Evolutionary conservation across 495 filamentous ascomycete genomes (phyloP), one percentile per base, ranked within the genome.

Genomic region (Hypoxylon subgilvum): DNA sequence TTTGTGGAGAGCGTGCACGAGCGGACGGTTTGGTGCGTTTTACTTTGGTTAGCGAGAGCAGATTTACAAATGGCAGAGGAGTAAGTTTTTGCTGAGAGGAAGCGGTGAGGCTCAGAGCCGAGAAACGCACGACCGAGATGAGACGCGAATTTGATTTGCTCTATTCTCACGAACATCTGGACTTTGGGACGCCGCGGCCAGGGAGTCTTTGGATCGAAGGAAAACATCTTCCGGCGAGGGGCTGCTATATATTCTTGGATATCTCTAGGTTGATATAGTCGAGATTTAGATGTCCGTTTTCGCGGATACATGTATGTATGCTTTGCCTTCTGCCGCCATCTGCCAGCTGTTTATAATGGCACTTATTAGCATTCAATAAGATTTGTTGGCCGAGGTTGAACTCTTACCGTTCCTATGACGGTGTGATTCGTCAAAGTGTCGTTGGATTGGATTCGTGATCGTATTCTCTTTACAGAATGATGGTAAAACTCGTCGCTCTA

Each of bases 71-170:
- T 35, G 3, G 48, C 47, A 9, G 40, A 19, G 48, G 40, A 34
- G 22, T 13, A 14, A 52, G 4, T 13, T 22, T 51, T 56, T 52
- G 16, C 16, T 43, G 30, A 51, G 34, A 42, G 50, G n/a, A 38
- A 9, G 23, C 10, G 16, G 52, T 22, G 22, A 40, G 46, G 16
- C 27, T 46, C 46, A 50, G 51, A 52, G 59, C 43, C 4, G 40
- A 53, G 60, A 58, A 44, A 51, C 34, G 27, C 49, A 63, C 39
- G 61, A 64, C 18, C 43, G 46, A 64, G 49, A 64, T 44, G 61
- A 64, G 41, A 64, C 54, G 61, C 48, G 61, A 64, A 64, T 50
- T 49, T 40, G 48, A 58, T 57, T 53, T 63, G 34, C 34, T 51
- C 30, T 58, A 47, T 46, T 13, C 55, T 49, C 42, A 58, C 25